A percentile compares a stretch with the other conserved stretches of the same genome.
Evolutionary conservation across 2,329 filamentous ascomycete genomes (phyloP).

Genomic region (Zarea fungicola): DNA sequence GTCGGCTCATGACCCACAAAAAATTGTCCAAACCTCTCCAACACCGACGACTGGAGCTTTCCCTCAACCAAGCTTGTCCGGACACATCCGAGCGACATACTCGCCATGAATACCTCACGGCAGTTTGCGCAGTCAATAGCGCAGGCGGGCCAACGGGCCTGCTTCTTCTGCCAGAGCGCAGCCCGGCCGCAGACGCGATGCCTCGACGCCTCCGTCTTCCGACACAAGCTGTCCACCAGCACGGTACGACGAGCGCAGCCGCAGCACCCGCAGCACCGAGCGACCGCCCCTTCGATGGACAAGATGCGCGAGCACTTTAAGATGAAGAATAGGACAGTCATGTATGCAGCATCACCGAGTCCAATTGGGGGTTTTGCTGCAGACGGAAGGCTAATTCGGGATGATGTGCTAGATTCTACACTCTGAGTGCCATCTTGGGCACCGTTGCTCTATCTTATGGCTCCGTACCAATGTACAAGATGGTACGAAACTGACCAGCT

Average conservation of each 20-base stretch:
- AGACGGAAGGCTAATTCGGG: too few species aligned
- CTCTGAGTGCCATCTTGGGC: conserved; percentile 70
- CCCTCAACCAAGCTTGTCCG: background rate
- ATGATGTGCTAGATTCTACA: conserved; percentile 72
- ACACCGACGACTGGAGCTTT: background rate
- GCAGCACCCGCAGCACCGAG: conserved; percentile 22
- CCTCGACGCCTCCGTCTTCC: conserved; percentile 19
- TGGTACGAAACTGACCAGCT: conserved; percentile 60
- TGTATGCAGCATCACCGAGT: conserved; percentile 23
- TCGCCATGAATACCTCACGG: conserved; percentile 36
- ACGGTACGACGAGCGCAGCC: conserved; percentile 20
- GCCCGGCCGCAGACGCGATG: conserved; percentile 24
- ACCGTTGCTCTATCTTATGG: conserved; percentile 78
- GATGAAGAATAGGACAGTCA: conserved; percentile 60
- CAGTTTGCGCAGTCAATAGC: conserved; percentile 29
- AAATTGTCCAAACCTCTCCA: background rate
- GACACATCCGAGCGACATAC: too few species aligned
- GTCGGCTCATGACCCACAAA: conserved; percentile 12
- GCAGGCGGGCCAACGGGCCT: conserved; percentile 27
- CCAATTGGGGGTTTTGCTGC: conserved; percentile 5
- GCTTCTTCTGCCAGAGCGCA: conserved; percentile 33
- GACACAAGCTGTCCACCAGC: conserved; percentile 29
- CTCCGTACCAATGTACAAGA: conserved; percentile 82
- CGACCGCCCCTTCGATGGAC: conserved; percentile 47
- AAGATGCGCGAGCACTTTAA: conserved; percentile 59